A percentile compares a stretch with the other conserved stretches of the same genome.
phyloP scores from a whole-genome alignment of 345 rosid genomes.

The Populus tremula region DNA sequence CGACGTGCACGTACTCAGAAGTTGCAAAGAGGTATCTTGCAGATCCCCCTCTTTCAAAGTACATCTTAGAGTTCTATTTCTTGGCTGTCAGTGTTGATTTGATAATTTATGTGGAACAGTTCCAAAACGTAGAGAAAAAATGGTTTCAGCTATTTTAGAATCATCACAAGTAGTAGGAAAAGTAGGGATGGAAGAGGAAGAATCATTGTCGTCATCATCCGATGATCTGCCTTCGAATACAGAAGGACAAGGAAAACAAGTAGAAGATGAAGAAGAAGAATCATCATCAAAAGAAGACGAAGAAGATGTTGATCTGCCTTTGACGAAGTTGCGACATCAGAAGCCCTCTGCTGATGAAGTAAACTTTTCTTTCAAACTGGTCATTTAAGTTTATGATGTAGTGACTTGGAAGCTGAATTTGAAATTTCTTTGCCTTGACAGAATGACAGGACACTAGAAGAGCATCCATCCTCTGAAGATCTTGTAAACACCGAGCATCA shows the following conservation, averaged over 20 bases:
- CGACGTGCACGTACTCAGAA: not conserved
- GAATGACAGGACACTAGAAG: not conserved
- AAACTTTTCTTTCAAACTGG: not conserved
- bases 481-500: not conserved
- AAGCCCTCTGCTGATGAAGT: not conserved
- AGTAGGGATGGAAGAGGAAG: not conserved
- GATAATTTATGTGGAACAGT: not conserved
- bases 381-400: not conserved
- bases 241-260: not conserved
- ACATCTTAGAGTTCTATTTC: not conserved
- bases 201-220: not conserved
- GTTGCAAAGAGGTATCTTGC: not conserved
- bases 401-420: not conserved
- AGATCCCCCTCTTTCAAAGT: not conserved
- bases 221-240: not conserved
- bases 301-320: not conserved
- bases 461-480: not conserved
- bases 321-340: not conserved
- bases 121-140: not conserved
- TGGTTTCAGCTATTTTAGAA: not conserved
- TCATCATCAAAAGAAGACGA: not conserved
- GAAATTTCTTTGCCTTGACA: not conserved
- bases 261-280: not conserved
- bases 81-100: not conserved
- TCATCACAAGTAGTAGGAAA: not conserved